These are phyloP conservation scores for Prunella vulgaris DNA, from an alignment of 257 asterid genomes.

Conservation along the genomic window DNA sequence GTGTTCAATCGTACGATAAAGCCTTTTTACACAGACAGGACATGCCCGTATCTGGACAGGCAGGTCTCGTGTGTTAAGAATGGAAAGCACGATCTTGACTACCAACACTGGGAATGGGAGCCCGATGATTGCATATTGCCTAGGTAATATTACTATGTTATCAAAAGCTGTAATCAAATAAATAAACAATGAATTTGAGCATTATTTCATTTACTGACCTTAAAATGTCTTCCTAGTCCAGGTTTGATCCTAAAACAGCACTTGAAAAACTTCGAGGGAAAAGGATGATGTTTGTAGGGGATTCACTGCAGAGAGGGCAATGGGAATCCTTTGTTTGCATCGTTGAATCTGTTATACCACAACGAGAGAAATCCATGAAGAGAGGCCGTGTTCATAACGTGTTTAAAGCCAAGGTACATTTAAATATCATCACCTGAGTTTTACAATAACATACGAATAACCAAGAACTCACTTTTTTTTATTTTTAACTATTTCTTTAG, in stretches of 20 bases:
- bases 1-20: slow-evolving; percentile 57
- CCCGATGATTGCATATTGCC: slow-evolving; percentile 96
- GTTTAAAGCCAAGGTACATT: slow-evolving; percentile 42
- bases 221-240: slow-evolving; percentile 22
- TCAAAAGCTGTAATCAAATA: not conserved
- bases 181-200: not conserved
- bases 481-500: slow-evolving; percentile 24
- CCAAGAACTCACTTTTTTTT: not conserved
- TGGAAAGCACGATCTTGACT: slow-evolving; percentile 61
- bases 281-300: slow-evolving; percentile 90
- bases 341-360: slow-evolving; percentile 67
- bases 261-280: slow-evolving; percentile 67
- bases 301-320: slow-evolving; percentile 90
- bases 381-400: slow-evolving; percentile 55
- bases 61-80: slow-evolving; percentile 83
- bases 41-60: slow-evolving; percentile 76
- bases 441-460: not conserved
- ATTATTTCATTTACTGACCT: not conserved
- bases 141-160: slow-evolving; percentile 30
- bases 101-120: slow-evolving; percentile 84
- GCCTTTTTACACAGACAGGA: slow-evolving; percentile 66
- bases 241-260: slow-evolving; percentile 68
- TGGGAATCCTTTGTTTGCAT: slow-evolving; percentile 92
- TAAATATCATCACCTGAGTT: not conserved
- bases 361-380: slow-evolving; percentile 60